Evolutionary conservation across 441 rosid species (phyloP), one percentile per base, ranked within the genome.

Genomic region (Populus trichocarpa): DNA sequence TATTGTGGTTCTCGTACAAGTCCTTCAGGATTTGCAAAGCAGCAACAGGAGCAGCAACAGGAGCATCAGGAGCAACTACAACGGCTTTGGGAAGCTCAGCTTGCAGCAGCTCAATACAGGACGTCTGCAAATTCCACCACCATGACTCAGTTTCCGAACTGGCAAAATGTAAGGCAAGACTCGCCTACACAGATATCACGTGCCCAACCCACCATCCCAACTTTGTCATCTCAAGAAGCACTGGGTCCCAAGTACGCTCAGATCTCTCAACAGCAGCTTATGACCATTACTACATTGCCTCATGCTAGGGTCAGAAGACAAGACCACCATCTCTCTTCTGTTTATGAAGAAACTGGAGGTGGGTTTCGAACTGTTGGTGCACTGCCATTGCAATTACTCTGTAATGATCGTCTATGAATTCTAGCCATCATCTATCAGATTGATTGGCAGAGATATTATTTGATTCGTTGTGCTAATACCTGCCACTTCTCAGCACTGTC

Each of bases 371-470:
- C 90, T 2, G 82, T 84, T 38, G 74, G 86, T 61, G 78, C 90
- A 36, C 78, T 83, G 67, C 88, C 93, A 2, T 84, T 89, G 88
- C 96, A 89, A 57, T 67, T 89, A 71, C 93, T 90, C 72, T 95
- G 93, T 85, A 85, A 88, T 14, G 90, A 90, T 46, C 84, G 81
- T 72, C 81, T 76, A 8, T 88, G 69, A 83, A 73, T 4, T 30
- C 3, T 30, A 30, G 40, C 70, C 30, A 71, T 18, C 12, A 25
- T 22, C 28, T 26, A 22, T 36, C 69, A 63, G 25, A 40, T 30
- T 23, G 28, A 38, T 30, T 30, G 32, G 6, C 67, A 35, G 35
- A 36, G 32, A 30, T 30, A 70, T 70, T 81, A 69, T 73, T 83
- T 73, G 59, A 77, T 83, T 84, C 40, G 22, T 23, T 70, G 70